Conservation (phyloP, 306 rosid species). For the Delonix regia region DNA sequence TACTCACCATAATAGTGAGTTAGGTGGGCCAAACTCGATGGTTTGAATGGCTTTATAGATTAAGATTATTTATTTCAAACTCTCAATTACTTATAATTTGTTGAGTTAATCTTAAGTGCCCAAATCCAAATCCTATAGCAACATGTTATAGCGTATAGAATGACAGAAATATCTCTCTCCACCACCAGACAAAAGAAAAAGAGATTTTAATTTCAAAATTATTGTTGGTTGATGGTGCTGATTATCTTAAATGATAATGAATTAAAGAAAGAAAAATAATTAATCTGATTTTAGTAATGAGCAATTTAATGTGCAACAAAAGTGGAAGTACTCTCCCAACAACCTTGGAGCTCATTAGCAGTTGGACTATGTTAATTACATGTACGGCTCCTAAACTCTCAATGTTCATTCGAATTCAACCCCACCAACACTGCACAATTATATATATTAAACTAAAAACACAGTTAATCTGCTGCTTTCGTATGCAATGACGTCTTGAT, state of each 20-base stretch:
- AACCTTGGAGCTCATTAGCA: constrained; percentile 35
- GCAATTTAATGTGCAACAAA: not conserved
- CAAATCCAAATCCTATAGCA: too few relatives aligned
- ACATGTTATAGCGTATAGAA: not conserved
- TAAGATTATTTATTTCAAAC: not conserved
- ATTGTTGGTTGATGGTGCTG: constrained; percentile 6
- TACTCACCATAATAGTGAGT: too few relatives aligned
- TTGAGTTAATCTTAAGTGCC: too few relatives aligned
- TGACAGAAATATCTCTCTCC: not conserved
- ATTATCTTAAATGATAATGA: not conserved
- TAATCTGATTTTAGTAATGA: not conserved
- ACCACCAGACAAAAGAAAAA: not conserved
- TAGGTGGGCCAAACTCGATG: too few relatives aligned
- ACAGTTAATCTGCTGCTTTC: constrained; percentile 33
- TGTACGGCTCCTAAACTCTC: constrained; percentile 12
- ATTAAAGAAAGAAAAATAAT: too few relatives aligned
- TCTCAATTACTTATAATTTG: too few relatives aligned
- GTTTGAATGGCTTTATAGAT: too few relatives aligned
- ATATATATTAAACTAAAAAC: not conserved
- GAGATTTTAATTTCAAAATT: not conserved
- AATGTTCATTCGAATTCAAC: too few relatives aligned
- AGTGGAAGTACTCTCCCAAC: constrained; percentile 25
- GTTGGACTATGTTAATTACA: constrained; percentile 1
- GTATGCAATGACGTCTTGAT: constrained; percentile 42
- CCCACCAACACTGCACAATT: not conserved